Conservation (phyloP, 306 rosid genomes). For the Ormosia semicastrata region DNA sequence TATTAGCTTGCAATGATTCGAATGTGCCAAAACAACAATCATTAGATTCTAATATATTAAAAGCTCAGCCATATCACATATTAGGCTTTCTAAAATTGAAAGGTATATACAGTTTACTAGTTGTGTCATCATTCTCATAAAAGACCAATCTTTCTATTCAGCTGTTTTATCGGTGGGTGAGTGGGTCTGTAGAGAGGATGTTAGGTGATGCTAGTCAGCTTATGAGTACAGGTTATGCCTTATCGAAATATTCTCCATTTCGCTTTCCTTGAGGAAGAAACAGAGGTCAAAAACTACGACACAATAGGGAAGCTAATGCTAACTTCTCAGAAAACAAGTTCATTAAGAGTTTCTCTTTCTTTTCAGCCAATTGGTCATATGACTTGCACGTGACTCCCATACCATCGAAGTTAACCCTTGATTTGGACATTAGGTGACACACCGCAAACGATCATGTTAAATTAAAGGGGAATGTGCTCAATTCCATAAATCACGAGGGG, state of each 20-base stretch:
- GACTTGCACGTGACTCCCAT: slow-evolving; percentile 1
- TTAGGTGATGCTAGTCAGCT: background rate
- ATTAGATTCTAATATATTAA: background rate
- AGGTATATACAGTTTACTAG: background rate
- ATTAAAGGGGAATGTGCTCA: background rate
- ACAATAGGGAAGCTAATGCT: background rate
- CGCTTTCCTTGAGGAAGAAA: background rate
- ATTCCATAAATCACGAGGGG: background rate
- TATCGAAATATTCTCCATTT: background rate
- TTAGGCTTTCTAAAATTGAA: background rate
- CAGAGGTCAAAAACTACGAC: background rate
- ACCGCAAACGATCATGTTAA: background rate
- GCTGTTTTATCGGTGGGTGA: background rate
- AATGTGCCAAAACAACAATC: background rate
- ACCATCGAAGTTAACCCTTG: background rate
- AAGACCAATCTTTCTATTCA: background rate
- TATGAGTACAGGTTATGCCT: background rate
- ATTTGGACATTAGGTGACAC: background rate
- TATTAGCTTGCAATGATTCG: background rate
- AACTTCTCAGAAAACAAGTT: background rate
- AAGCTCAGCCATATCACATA: background rate
- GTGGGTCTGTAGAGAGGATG: background rate
- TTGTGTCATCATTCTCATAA: background rate
- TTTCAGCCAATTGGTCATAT: background rate
- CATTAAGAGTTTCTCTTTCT: background rate